phyloP scores from a whole-genome alignment of 371 early-diverging fungal species.

The Phascolomyces articulosus region DNA sequence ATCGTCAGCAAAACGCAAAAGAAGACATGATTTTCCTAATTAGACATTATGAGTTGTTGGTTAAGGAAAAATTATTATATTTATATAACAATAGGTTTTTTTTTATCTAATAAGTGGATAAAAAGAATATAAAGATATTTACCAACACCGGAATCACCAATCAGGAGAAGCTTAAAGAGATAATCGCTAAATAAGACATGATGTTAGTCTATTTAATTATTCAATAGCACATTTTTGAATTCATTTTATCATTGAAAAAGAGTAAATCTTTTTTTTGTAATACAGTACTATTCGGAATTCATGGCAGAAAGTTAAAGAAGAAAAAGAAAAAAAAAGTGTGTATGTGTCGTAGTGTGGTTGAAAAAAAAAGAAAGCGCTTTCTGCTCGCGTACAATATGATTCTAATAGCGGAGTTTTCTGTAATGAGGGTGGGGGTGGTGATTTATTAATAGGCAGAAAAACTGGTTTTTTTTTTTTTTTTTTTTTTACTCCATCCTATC shows the following conservation, averaged over 20 bases:
- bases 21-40: slow-evolving; percentile 88
- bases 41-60: no score
- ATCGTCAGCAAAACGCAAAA: slow-evolving; percentile 98
- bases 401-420: no score
- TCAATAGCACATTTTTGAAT: no score
- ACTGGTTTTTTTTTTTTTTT: no score
- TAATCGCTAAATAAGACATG: slow-evolving; percentile 75
- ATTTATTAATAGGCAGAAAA: no score
- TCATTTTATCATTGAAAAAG: background rate
- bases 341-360: no score
- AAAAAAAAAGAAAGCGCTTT: background rate
- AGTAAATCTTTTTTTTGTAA: background rate
- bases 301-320: background rate
- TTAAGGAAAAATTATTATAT: no score
- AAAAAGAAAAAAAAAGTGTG: background rate
- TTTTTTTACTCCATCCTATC: no score
- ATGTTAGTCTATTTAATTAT: background rate
- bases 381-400: no score
- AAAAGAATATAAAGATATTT: background rate
- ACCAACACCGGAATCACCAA: slow-evolving; percentile 99
- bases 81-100: no score
- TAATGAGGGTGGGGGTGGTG: no score
- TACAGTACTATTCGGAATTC: slow-evolving; percentile 6
- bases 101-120: no score
- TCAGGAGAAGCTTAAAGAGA: slow-evolving; percentile 98